Percentiles rank a stretch among this genome's conserved stretches.
Evolutionary conservation across 2,329 filamentous ascomycete species (phyloP).

Genomic region (Alternaria novae-zelandiae): DNA sequence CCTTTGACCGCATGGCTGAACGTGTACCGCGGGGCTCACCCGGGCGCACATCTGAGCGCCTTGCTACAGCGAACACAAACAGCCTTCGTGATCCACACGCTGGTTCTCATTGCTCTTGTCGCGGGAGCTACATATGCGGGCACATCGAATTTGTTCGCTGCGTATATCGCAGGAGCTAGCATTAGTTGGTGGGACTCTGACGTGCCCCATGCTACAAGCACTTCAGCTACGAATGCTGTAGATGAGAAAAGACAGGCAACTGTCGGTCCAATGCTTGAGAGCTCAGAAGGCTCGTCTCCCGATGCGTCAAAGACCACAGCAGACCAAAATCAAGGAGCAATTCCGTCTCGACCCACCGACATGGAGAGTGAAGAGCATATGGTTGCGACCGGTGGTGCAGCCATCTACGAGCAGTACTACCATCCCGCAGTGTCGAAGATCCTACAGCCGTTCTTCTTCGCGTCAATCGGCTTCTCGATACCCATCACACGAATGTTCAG

Average conservation of each 20-base stretch:
- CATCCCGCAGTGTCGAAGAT: conserved; percentile 57
- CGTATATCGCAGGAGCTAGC: conserved; percentile 64
- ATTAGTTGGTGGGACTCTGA: conserved; percentile 66
- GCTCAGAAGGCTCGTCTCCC: neutral
- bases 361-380: neutral
- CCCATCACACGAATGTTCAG: conserved; percentile 74
- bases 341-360: neutral
- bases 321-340: neutral
- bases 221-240: neutral
- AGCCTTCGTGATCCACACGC: conserved; percentile 57
- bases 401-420: conserved; percentile 58
- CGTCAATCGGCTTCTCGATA: conserved; percentile 77
- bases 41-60: conserved; percentile 22
- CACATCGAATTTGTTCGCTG: conserved; percentile 67
- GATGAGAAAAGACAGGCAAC: neutral
- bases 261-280: neutral
- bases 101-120: conserved; percentile 58
- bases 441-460: conserved; percentile 76
- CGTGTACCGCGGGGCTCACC: conserved; percentile 29
- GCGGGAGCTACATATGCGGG: conserved; percentile 64
- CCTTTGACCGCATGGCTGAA: conserved; percentile 52
- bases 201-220: conserved; percentile 30
- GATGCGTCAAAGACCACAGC: neutral
- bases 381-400: conserved; percentile 23
- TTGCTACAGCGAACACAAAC: conserved; percentile 42